Base-by-base conservation (phyloP, 2,329 filamentous ascomycete genomes). In the Alternaria infectoria region DNA sequence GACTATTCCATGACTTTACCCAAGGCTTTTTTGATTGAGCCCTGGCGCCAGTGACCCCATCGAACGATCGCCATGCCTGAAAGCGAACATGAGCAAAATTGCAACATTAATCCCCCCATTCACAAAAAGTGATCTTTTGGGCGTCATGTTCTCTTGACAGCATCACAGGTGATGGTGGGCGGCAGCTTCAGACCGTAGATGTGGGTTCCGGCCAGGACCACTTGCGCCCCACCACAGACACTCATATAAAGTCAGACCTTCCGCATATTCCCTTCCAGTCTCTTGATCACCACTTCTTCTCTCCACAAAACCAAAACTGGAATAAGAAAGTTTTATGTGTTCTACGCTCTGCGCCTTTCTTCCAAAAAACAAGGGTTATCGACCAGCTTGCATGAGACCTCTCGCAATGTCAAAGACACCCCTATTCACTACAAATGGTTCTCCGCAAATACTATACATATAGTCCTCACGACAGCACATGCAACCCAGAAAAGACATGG, bases 81-180 rank as follows among this genome's bases (percentile, higher is more conserved):
- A 36, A n/a, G 32, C 32, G 8, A 9, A 5, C 2, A 5, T 36
- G 15, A 36, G 32, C 15, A 9, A 9, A 36, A 1, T n/a, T 36
- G 32, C 32, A n/a, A 36, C 2, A n/a, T n/a, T 1, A 9, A 36
- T 9, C 15, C 4, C 15, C 2, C 15, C 15, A 36, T n/a, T 4
- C 2, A n/a, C 15, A 10, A n/a, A 36, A 36, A 0, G 0, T n/a
- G 32, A n/a, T n/a, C 2, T 9, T 5, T 36, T n/a, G 32, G 15
- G 2, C 4, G 32, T n/a, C 32, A 36, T 36, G 32, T 36, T 3
- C 32, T 36, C 15, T 36, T 36, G 32, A 36, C 7, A 8, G 32
- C 32, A 36, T 36, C 32, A 36, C 32, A 5, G 8, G 32, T 9
- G 7, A 9, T 36, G 32, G 8, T 10, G 15, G 15, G 32, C 32